These are phyloP conservation scores for Suhomyces yuchorum DNA, from an alignment of 1,139 yeast species.

Conservation along the genomic window DNA sequence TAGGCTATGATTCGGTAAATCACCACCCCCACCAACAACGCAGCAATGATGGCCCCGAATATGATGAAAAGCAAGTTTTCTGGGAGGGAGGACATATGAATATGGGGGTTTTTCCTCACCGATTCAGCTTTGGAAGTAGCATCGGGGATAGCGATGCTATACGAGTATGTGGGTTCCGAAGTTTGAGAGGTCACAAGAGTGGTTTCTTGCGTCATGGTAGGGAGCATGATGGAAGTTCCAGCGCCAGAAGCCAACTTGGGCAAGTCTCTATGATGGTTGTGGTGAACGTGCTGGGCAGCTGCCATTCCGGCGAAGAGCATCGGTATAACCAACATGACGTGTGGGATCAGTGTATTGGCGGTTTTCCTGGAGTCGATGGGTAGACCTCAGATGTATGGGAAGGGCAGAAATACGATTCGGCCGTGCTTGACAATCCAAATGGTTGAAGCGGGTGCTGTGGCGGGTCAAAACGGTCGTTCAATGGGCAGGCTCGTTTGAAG, in stretches of 20 bases:
- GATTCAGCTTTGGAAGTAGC: constrained; percentile 1
- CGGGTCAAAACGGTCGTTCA: no score
- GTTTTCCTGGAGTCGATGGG: neutral
- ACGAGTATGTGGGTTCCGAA: constrained; percentile 19
- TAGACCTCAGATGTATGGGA: no score
- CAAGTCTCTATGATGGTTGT: constrained; percentile 6
- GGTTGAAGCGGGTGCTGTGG: no score
- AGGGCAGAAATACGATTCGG: no score
- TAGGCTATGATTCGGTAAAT: constrained; percentile 28
- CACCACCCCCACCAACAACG: constrained; percentile 25
- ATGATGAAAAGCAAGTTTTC: constrained; percentile 47
- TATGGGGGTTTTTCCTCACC: constrained; percentile 33
- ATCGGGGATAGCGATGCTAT: constrained; percentile 20
- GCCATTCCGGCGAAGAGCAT: neutral
- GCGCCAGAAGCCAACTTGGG: constrained; percentile 5
- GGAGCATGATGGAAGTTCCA: neutral
- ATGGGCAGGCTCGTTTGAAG: no score
- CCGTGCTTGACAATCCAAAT: no score
- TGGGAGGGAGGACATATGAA: constrained; percentile 28
- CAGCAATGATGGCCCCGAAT: constrained; percentile 39
- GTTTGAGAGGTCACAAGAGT: neutral
- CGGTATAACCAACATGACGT: neutral
- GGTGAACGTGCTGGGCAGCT: constrained; percentile 3
- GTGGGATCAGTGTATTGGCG: neutral
- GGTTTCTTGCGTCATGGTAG: neutral